Evolutionary conservation across 1,139 yeast species (phyloP).

Genomic region (Pichia sp.): DNA sequence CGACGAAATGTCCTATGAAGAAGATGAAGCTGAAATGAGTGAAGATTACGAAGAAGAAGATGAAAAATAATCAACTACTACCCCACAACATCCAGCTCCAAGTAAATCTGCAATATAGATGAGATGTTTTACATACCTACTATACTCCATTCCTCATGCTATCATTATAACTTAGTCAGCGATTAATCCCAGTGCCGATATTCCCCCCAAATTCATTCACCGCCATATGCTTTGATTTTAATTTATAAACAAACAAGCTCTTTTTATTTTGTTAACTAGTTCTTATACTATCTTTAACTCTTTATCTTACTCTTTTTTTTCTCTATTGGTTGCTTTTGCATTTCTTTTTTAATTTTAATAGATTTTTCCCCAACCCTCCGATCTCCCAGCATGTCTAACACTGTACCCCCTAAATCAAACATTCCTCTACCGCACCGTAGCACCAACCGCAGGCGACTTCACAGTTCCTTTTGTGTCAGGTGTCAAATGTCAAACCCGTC

Average conservation of each 20-base stretch:
- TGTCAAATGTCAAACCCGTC: too few relatives aligned
- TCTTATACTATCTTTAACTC: too few relatives aligned
- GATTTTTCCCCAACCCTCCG: not conserved
- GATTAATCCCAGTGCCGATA: too few relatives aligned
- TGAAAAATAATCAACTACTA: slow-evolving; percentile 10
- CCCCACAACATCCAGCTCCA: not conserved
- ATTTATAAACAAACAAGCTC: too few relatives aligned
- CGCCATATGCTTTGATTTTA: not conserved
- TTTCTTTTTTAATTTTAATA: not conserved
- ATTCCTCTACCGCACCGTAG: too few relatives aligned
- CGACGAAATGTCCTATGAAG: slow-evolving; percentile 38
- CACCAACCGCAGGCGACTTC: too few relatives aligned
- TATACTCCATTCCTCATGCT: too few relatives aligned
- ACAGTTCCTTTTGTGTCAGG: too few relatives aligned
- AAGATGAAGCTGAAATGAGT: slow-evolving; percentile 39
- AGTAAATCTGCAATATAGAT: too few relatives aligned
- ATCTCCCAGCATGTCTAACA: not conserved
- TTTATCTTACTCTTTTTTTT: slow-evolving; percentile 1
- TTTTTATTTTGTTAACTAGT: too few relatives aligned
- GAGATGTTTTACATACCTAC: not conserved
- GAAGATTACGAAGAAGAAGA: slow-evolving; percentile 37
- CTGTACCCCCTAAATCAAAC: too few relatives aligned
- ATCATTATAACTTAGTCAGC: too few relatives aligned
- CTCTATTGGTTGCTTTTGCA: slow-evolving; percentile 1
- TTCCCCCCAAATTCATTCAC: not conserved